Evolutionary conservation across 2,329 filamentous ascomycete species (phyloP).

Genomic region (Beauveria scarabaeidicola): DNA sequence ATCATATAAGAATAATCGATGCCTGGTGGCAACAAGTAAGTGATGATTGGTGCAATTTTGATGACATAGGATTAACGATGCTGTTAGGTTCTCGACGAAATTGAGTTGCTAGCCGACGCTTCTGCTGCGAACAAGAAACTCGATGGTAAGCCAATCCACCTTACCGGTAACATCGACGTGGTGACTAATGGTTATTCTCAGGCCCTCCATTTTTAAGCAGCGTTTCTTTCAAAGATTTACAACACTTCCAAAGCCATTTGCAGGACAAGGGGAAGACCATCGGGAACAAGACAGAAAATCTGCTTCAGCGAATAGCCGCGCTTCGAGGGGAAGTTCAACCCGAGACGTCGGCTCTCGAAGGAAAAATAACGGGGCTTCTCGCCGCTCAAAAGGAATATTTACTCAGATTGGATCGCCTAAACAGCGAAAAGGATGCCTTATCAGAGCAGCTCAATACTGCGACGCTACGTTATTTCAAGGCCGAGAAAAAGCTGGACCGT

Average conservation of each 20-base stretch:
- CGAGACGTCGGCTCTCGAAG: slow-evolving; percentile 64
- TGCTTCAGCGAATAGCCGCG: slow-evolving; percentile 52
- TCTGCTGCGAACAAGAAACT: slow-evolving; percentile 35
- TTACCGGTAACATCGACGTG: background rate
- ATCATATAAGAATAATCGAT: slow-evolving; percentile 85
- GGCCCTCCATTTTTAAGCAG: slow-evolving; percentile 49
- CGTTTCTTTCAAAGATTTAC: slow-evolving; percentile 52
- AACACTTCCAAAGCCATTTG: slow-evolving; percentile 75
- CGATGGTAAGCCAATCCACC: slow-evolving; percentile 27
- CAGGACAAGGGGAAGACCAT: slow-evolving; percentile 68
- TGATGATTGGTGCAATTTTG: slow-evolving; percentile 11
- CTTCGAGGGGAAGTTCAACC: slow-evolving; percentile 49
- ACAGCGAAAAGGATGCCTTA: slow-evolving; percentile 72
- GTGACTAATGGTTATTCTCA: slow-evolving; percentile 19
- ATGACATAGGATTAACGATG: background rate
- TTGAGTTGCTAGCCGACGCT: slow-evolving; percentile 50
- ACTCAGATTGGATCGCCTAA: slow-evolving; percentile 65
- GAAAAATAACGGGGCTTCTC: slow-evolving; percentile 64
- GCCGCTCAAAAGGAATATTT: slow-evolving; percentile 76
- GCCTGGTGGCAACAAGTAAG: slow-evolving; percentile 88
- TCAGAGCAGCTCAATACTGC: slow-evolving; percentile 82
- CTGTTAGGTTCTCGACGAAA: slow-evolving; percentile 53
- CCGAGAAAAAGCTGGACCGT: slow-evolving; percentile 89
- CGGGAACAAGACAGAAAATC: slow-evolving; percentile 59
- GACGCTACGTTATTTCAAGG: slow-evolving; percentile 85